phyloP scores from a whole-genome alignment of 257 asterid species.

The Plectranthus barbatus region DNA sequence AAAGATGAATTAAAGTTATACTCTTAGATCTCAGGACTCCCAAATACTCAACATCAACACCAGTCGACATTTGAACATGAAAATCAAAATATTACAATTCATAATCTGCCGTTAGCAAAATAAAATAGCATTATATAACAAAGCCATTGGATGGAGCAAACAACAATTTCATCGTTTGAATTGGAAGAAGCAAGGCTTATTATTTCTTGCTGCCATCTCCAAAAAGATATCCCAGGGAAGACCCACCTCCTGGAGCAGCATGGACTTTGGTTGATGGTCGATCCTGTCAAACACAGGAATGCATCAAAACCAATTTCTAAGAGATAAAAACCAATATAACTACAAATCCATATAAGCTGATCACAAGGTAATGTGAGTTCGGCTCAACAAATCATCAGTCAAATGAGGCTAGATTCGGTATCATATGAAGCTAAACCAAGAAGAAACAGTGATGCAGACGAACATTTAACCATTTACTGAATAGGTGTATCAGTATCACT shows the following conservation, averaged over 20 bases:
- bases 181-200: not conserved
- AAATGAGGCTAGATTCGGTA: no score
- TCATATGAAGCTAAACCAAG: not conserved
- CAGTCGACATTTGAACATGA: not conserved
- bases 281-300: slow-evolving; percentile 26
- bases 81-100: slow-evolving; percentile 9
- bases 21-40: no score
- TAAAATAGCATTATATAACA: slow-evolving; percentile 10
- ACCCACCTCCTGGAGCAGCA: slow-evolving; percentile 62
- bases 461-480: not conserved
- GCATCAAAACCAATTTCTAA: not conserved
- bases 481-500: not conserved
- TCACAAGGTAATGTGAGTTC: not conserved
- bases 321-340: no score
- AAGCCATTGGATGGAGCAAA: slow-evolving; percentile 7
- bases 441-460: not conserved
- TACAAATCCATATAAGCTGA: not conserved
- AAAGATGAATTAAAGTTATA: no score
- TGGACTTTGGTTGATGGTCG: slow-evolving; percentile 56
- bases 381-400: not conserved
- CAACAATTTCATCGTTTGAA: slow-evolving; percentile 8
- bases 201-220: slow-evolving; percentile 31
- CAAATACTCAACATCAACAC: not conserved
- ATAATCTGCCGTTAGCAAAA: slow-evolving; percentile 2
- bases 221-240: slow-evolving; percentile 43